Evolutionary conservation across 2,329 filamentous ascomycete species (phyloP).

Genomic region (Lojkania enalia): DNA sequence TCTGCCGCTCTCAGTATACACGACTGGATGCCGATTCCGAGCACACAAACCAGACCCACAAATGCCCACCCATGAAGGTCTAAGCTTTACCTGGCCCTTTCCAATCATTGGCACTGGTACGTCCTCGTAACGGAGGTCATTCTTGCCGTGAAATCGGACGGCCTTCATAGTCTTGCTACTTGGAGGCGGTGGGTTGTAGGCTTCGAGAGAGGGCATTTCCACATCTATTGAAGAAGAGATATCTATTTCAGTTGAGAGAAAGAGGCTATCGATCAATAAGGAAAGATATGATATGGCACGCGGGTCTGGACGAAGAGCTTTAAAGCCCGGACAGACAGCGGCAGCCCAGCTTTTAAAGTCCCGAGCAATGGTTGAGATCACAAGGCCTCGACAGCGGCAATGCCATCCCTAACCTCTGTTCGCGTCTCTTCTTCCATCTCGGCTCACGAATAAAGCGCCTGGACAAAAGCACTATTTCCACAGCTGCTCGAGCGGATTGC

Average conservation of each 20-base stretch:
- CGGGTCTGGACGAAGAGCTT: no score
- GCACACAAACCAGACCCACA: conserved; percentile 43
- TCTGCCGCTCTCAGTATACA: conserved; percentile 26
- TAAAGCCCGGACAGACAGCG: no score
- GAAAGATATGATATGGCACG: no score
- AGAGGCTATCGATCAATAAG: no score
- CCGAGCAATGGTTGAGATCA: no score
- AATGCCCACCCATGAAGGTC: conserved; percentile 48
- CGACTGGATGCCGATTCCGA: neutral
- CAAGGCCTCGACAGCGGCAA: no score
- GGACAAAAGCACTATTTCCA: conserved; percentile 8
- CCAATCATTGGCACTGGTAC: conserved; percentile 47
- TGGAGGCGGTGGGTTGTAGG: conserved; percentile 20
- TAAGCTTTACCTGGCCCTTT: conserved; percentile 49
- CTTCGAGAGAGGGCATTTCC: conserved; percentile 11
- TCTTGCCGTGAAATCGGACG: conserved; percentile 51
- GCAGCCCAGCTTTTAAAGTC: no score
- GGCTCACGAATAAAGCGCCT: conserved; percentile 9
- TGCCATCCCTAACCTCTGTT: neutral
- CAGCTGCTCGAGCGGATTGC: conserved; percentile 12
- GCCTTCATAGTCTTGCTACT: conserved; percentile 47
- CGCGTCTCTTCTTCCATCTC: conserved; percentile 4
- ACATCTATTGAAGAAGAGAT: neutral
- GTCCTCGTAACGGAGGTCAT: conserved; percentile 49
- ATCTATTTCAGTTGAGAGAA: no score